Evolutionary conservation across 148 eudicot species (phyloP).

Genomic region (Heliamphora exappendiculata): DNA sequence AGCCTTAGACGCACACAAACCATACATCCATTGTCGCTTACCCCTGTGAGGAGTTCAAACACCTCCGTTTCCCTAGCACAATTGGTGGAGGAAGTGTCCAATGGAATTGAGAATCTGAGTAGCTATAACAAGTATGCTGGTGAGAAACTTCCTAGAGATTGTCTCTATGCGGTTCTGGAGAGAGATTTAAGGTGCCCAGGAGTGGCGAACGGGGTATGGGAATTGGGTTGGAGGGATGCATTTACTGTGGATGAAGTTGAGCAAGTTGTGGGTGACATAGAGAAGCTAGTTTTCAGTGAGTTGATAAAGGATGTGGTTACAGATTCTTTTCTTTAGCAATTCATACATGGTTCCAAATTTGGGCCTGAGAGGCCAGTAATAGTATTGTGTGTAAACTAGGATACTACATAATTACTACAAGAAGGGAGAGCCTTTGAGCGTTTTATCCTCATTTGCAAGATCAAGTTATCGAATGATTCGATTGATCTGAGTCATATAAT

Average conservation of each 20-base stretch:
- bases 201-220: constrained; percentile 41
- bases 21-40: constrained; percentile 22
- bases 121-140: constrained; percentile 20
- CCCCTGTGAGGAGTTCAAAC: constrained; percentile 12
- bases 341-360: background rate
- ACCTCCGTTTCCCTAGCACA: constrained; percentile 22
- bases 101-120: constrained; percentile 37
- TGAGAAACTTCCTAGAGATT: constrained; percentile 24
- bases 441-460: no score
- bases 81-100: constrained; percentile 42
- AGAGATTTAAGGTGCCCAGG: constrained; percentile 42
- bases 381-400: constrained; percentile 8
- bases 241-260: constrained; percentile 41
- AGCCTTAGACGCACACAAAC: constrained; percentile 14
- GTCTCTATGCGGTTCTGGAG: constrained; percentile 28
- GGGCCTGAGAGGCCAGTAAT: background rate
- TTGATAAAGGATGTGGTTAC: constrained; percentile 45
- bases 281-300: constrained; percentile 38
- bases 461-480: no score
- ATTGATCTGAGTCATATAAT: no score
- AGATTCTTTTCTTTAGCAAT: constrained; percentile 24
- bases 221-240: constrained; percentile 48
- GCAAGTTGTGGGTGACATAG: constrained; percentile 38
- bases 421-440: no score
- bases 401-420: no score